Conservation (phyloP, 345 rosid species). For the Moricandia arvensis region DNA sequence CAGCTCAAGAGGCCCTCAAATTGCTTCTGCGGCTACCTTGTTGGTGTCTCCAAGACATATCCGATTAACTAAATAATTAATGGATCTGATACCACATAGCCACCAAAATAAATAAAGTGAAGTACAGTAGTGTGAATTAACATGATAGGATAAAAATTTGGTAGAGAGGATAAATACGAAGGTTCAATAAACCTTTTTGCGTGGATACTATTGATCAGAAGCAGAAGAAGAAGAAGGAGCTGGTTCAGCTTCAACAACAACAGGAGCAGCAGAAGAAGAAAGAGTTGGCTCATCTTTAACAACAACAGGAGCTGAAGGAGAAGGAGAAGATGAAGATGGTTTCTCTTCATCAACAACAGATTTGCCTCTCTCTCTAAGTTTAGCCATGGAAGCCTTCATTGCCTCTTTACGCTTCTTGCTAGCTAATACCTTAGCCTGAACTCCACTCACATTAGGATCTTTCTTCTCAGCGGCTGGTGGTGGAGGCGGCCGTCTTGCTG, state of each 20-base stretch:
- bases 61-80: too few species aligned
- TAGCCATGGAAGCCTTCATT: slow-evolving; percentile 49
- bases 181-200: not conserved
- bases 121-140: slow-evolving; percentile 17
- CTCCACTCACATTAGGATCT: slow-evolving; percentile 70
- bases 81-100: not conserved
- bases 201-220: slow-evolving; percentile 15
- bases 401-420: slow-evolving; percentile 74
- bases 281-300: not conserved
- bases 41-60: too few species aligned
- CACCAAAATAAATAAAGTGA: not conserved
- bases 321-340: slow-evolving; percentile 18
- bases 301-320: not conserved
- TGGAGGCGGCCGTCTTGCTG: slow-evolving; percentile 61
- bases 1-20: too few species aligned
- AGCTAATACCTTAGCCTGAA: slow-evolving; percentile 74
- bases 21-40: too few species aligned
- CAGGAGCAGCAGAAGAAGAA: not conserved
- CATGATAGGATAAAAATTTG: slow-evolving; percentile 10
- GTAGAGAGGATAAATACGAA: slow-evolving; percentile 19
- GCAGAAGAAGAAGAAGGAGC: slow-evolving; percentile 10
- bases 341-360: slow-evolving; percentile 23
- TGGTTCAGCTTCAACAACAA: slow-evolving; percentile 26
- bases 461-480: slow-evolving; percentile 59
- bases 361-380: slow-evolving; percentile 70